Evolutionary conservation across 2,329 filamentous ascomycete genomes (phyloP).

Genomic region (Leptosphaerulina australis): DNA sequence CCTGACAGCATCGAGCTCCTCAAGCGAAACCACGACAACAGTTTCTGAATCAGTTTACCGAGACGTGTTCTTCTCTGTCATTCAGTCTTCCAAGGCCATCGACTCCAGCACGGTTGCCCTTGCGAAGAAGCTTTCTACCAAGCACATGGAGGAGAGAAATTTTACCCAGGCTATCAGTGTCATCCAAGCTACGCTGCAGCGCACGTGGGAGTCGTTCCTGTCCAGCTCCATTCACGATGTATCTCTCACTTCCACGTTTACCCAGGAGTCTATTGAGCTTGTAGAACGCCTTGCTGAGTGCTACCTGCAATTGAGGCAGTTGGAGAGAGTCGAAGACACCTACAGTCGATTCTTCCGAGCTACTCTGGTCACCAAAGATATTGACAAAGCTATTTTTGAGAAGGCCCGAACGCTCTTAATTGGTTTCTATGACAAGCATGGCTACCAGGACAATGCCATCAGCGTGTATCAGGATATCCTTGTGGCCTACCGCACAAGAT

Average conservation of each 20-base stretch:
- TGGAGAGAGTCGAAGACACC: constrained; percentile 49
- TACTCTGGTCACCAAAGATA: constrained; percentile 38
- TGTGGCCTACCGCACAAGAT: constrained; percentile 39
- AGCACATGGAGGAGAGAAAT: constrained; percentile 55
- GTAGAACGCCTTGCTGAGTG: constrained; percentile 55
- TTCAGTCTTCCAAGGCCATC: constrained; percentile 49
- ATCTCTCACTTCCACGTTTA: constrained; percentile 50
- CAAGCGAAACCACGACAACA: constrained; percentile 45
- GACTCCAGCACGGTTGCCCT: constrained; percentile 52
- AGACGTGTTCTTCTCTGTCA: constrained; percentile 53
- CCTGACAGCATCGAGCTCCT: constrained; percentile 35
- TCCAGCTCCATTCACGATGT: constrained; percentile 54
- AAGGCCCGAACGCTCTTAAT: constrained; percentile 44
- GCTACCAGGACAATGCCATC: constrained; percentile 47
- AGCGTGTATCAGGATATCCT: constrained; percentile 47
- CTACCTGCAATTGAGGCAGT: constrained; percentile 49
- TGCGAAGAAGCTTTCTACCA: constrained; percentile 48
- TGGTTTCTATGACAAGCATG: constrained; percentile 48
- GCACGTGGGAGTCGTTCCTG: constrained; percentile 57
- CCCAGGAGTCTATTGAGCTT: constrained; percentile 55
- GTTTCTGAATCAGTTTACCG: constrained; percentile 53
- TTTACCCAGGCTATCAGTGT: constrained; percentile 56
- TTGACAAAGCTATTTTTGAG: constrained; percentile 42
- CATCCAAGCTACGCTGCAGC: constrained; percentile 54
- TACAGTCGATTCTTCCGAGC: constrained; percentile 50